Base-by-base conservation (phyloP, 1,284 basidiomycete species). In the Tetrapyrgos nigripes region DNA sequence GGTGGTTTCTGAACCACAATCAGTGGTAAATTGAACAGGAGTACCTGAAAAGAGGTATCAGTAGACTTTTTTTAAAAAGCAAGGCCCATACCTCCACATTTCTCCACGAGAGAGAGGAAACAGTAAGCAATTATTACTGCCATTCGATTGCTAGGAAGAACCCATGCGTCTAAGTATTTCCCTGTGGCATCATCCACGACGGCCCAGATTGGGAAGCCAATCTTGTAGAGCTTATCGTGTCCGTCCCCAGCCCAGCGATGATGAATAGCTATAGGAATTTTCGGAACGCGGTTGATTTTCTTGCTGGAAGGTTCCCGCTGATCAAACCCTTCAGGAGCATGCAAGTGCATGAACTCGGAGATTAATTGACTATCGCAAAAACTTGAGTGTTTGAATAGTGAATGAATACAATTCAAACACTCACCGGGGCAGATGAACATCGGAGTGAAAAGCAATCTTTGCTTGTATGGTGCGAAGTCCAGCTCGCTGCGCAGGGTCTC, bases 141-240 rank as follows among this genome's bases (percentile, higher is more conserved):
- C 9, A 69, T 29, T 6, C 68, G 59, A 61, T 77, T 77, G 55
- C 64, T 75, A 1, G 74, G 75, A 3, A 77, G 68, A 40, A 76
- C 72, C 70, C 71, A 75, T 4, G 62, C 63, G 43, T 64, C 69
- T 19, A 77, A 59, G 68, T 70, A 77, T 31, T 65, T 61, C 2
- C 67, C 65, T 0, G 67, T 70, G 2, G 66, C 68, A 63, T 70
- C 63, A 52, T 78, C 72, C 6, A 69, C 64, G 35, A 77, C 50
- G 3, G 63, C 75, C 65, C 66, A 78, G 11, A 75, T 68, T 1
- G 70, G 72, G 64, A 77, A 76, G 3, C 75, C 73, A 54, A 76
- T 75, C 13, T 11, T 43, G 19, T 40, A 40, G 4, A 43, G 35
- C 37, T 53, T 53, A 27, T 53, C 50, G 44, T 53, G 50, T 10